Evolutionary conservation across 2,329 filamentous ascomycete species (phyloP).

Genomic region (Fusarium sp.): DNA sequence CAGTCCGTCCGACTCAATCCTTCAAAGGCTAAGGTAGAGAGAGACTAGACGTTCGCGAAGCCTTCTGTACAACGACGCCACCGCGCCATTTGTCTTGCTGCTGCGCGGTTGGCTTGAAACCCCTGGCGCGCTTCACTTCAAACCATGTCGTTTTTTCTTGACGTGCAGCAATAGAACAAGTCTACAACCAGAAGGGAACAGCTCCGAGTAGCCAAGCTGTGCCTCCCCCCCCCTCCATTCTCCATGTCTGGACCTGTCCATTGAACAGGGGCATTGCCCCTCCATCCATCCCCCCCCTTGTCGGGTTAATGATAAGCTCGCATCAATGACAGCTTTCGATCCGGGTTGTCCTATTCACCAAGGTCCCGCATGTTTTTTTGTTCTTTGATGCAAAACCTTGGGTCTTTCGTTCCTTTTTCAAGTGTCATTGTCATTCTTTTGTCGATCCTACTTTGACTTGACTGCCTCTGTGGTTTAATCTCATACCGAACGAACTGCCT

Average conservation of each 20-base stretch:
- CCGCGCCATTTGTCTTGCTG: not conserved
- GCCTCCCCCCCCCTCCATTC: slow-evolving; percentile 15
- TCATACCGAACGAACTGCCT: not conserved
- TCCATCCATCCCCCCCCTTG: slow-evolving; percentile 11
- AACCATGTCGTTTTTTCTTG: slow-evolving; percentile 8
- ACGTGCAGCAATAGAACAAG: slow-evolving; percentile 8
- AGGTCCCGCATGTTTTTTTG: slow-evolving; percentile 25
- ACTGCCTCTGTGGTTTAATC: not conserved
- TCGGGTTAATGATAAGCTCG: not conserved
- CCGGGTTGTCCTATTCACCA: not conserved
- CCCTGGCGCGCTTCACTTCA: not conserved
- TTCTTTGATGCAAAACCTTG: slow-evolving; percentile 2
- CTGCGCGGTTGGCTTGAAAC: not conserved
- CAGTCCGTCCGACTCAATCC: not conserved
- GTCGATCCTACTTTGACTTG: not conserved
- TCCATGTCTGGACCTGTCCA: slow-evolving; percentile 13
- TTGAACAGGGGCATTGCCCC: slow-evolving; percentile 3
- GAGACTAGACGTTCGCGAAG: not conserved
- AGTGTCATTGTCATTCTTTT: slow-evolving; percentile 5
- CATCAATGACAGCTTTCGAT: slow-evolving; percentile 2
- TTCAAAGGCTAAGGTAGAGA: not conserved
- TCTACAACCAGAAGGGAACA: not conserved
- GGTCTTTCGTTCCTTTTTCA: not conserved
- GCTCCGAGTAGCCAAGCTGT: slow-evolving; percentile 9
- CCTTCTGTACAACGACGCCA: not conserved